Percentiles rank a stretch among this genome's conserved stretches.
phyloP scores from a whole-genome alignment of 2,329 filamentous ascomycete genomes.

The Cladosporium colombiae region DNA sequence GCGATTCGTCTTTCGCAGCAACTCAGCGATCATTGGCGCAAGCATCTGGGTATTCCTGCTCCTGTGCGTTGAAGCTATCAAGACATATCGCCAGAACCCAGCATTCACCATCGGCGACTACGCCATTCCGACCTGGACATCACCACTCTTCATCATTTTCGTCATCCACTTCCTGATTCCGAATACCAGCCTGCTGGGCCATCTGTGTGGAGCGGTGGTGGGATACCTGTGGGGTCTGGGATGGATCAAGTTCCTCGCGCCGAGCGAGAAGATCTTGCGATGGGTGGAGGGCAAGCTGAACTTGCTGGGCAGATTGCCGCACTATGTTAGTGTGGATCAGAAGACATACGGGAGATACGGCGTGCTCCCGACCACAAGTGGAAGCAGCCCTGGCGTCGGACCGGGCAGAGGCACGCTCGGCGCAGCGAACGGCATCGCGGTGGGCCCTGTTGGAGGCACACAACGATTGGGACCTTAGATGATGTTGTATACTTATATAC shows the following conservation, averaged over 20 bases:
- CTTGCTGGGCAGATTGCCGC: conserved; percentile 77
- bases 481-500: neutral
- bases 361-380: conserved; percentile 63
- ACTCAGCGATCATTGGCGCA: conserved; percentile 76
- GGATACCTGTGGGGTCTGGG: conserved; percentile 89
- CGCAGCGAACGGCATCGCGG: conserved; percentile 41
- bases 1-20: conserved; percentile 67
- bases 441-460: conserved; percentile 64
- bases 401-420: conserved; percentile 34
- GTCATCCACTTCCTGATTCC: conserved; percentile 76
- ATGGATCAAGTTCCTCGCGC: conserved; percentile 84
- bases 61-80: conserved; percentile 79
- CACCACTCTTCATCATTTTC: conserved; percentile 75
- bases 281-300: conserved; percentile 90
- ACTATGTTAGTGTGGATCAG: conserved; percentile 92
- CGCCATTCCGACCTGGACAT: conserved; percentile 89
- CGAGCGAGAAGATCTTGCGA: conserved; percentile 81
- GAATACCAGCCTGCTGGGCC: conserved; percentile 79
- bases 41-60: conserved; percentile 94
- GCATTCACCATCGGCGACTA: conserved; percentile 65
- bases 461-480: conserved; percentile 68
- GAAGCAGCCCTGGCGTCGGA: conserved; percentile 23
- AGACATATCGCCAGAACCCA: conserved; percentile 80
- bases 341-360: conserved; percentile 94
- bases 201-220: conserved; percentile 77